A percentile compares a stretch with the other conserved stretches of the same genome.
phyloP scores from a whole-genome alignment of 106 monocot species.

The Dioscorea dumetorum region DNA sequence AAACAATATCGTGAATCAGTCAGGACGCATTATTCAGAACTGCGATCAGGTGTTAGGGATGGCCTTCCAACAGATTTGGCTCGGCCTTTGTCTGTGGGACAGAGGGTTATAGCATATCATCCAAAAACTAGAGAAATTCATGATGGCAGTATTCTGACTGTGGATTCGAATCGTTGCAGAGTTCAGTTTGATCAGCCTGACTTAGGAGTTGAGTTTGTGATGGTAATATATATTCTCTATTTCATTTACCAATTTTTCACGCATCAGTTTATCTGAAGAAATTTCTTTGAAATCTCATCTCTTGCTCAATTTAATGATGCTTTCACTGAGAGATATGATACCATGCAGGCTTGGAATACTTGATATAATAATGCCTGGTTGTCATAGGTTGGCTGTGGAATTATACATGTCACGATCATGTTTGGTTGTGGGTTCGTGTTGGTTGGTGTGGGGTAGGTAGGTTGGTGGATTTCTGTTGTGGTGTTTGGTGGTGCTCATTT shows the following conservation, averaged over 20 bases:
- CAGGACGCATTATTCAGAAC: slow-evolving; percentile 74
- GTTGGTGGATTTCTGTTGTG: too few species aligned
- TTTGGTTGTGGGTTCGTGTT: too few species aligned
- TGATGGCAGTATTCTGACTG: slow-evolving; percentile 92
- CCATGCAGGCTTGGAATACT: too few species aligned
- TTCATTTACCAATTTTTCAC: neutral
- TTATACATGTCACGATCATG: too few species aligned
- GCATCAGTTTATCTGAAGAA: too few species aligned
- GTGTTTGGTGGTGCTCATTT: too few species aligned
- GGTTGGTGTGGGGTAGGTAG: too few species aligned
- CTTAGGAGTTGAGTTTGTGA: slow-evolving; percentile 88
- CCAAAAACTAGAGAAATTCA: slow-evolving; percentile 97
- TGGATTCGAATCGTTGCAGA: slow-evolving; percentile 73
- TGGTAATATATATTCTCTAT: slow-evolving; percentile 33
- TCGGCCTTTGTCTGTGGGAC: slow-evolving; percentile 89
- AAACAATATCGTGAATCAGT: slow-evolving; percentile 91
- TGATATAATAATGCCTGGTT: too few species aligned
- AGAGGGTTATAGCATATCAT: slow-evolving; percentile 96
- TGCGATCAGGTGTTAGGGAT: slow-evolving; percentile 69
- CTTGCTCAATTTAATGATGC: too few species aligned
- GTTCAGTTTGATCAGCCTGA: slow-evolving; percentile 98
- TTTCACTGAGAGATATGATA: too few species aligned
- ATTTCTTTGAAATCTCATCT: too few species aligned
- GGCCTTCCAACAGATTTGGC: slow-evolving; percentile 90
- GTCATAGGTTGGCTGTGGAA: too few species aligned